These are phyloP conservation scores for Porcisia hertigi DNA, from an alignment of 208 protist species.

Conservation along the genomic window DNA sequence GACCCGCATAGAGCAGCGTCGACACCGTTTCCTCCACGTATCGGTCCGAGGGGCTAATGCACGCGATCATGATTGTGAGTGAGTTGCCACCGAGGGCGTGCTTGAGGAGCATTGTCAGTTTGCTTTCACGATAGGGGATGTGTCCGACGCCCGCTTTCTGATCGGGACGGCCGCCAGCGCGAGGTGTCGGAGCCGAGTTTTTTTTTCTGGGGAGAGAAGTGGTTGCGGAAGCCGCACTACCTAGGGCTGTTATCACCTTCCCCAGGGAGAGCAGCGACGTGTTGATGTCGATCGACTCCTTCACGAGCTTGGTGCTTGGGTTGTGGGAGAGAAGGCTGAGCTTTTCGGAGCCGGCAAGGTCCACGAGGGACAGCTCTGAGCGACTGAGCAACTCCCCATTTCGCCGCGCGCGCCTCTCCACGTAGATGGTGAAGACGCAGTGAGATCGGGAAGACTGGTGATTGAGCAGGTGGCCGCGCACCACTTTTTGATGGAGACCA, in stretches of 20 bases:
- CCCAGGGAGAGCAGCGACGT: slow-evolving; percentile 88
- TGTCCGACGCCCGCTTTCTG: slow-evolving; percentile 27
- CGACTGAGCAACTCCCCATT: slow-evolving; percentile 42
- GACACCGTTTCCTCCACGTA: slow-evolving; percentile 90
- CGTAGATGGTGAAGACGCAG: slow-evolving; percentile 88
- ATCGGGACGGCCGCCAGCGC: background rate
- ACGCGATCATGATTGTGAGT: slow-evolving; percentile 93
- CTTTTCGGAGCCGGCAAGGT: slow-evolving; percentile 93
- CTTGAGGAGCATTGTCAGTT: slow-evolving; percentile 88
- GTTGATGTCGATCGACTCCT: slow-evolving; percentile 93
- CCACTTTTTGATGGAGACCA: slow-evolving; percentile 74
- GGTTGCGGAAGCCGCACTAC: slow-evolving; percentile 7
- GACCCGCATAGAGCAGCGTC: slow-evolving; percentile 89
- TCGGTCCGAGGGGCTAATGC: slow-evolving; percentile 78
- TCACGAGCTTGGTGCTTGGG: slow-evolving; percentile 55
- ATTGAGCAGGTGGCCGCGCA: slow-evolving; percentile 88
- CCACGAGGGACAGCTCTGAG: slow-evolving; percentile 87
- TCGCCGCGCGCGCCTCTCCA: slow-evolving; percentile 45
- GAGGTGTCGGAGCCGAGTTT: background rate
- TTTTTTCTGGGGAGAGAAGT: background rate
- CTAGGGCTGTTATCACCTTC: slow-evolving; percentile 91
- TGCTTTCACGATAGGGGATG: slow-evolving; percentile 92
- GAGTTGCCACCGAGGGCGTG: slow-evolving; percentile 90
- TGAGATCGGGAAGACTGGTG: slow-evolving; percentile 92
- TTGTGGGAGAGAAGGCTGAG: slow-evolving; percentile 52